Percentiles rank a stretch among this genome's conserved stretches.
Evolutionary conservation across 2,329 filamentous ascomycete genomes (phyloP).

Genomic region (Colletotrichum phormii): DNA sequence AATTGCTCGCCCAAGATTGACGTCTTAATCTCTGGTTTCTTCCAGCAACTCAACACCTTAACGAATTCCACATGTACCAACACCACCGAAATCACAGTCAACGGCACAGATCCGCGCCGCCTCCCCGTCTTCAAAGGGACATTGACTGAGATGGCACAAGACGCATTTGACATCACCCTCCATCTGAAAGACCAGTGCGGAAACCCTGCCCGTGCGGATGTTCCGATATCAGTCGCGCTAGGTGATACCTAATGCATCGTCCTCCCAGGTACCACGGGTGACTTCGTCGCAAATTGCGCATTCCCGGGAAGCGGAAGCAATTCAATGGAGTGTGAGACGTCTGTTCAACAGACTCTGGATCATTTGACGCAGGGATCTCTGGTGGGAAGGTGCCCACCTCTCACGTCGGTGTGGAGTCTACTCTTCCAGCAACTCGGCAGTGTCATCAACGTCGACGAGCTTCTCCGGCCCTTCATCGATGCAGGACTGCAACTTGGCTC

Average conservation of each 20-base stretch:
- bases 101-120: slow-evolving; percentile 34
- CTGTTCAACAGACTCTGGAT: slow-evolving; percentile 47
- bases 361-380: slow-evolving; percentile 50
- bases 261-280: not conserved
- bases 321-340: slow-evolving; percentile 44
- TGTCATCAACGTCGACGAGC: slow-evolving; percentile 26
- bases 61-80: slow-evolving; percentile 46
- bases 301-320: slow-evolving; percentile 48
- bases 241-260: slow-evolving; percentile 46
- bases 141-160: slow-evolving; percentile 32
- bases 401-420: slow-evolving; percentile 47
- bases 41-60: slow-evolving; percentile 46
- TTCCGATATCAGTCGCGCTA: slow-evolving; percentile 46
- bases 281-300: slow-evolving; percentile 46
- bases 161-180: slow-evolving; percentile 46
- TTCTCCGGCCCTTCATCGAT: slow-evolving; percentile 27
- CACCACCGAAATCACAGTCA: slow-evolving; percentile 22
- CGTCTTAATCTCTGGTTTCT: slow-evolving; percentile 47
- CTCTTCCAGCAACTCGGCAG: slow-evolving; percentile 45
- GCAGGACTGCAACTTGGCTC: slow-evolving; percentile 3
- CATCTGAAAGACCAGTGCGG: slow-evolving; percentile 51
- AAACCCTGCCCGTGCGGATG: slow-evolving; percentile 42
- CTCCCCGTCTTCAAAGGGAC: not conserved
- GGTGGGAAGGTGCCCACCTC: slow-evolving; percentile 48
- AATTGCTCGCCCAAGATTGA: slow-evolving; percentile 48